Conservation (phyloP, 306 rosid species). For the Hippophae rhamnoides region DNA sequence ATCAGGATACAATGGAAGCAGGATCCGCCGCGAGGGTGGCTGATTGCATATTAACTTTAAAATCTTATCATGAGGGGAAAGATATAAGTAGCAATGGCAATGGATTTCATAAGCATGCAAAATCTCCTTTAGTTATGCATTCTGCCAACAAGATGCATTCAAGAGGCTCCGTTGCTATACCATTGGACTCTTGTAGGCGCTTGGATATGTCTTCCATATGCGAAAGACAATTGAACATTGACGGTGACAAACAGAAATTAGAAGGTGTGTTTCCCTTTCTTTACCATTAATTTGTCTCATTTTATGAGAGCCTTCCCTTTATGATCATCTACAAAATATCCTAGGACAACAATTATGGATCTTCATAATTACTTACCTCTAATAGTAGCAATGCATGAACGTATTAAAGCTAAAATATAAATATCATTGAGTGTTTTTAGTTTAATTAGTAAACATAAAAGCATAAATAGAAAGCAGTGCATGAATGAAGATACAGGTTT, state of each 20-base stretch:
- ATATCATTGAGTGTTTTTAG: too few relatives aligned
- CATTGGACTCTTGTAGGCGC: constrained; percentile 56
- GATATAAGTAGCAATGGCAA: constrained; percentile 30
- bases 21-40: constrained; percentile 69
- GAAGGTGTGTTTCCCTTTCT: constrained; percentile 48
- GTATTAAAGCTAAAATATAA: too few relatives aligned
- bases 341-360: not conserved
- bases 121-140: constrained; percentile 55
- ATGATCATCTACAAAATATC: not conserved
- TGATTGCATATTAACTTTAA: constrained; percentile 74
- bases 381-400: too few relatives aligned
- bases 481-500: too few relatives aligned
- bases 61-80: constrained; percentile 61
- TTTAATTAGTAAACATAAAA: too few relatives aligned
- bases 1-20: constrained; percentile 64
- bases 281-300: constrained; percentile 2
- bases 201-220: constrained; percentile 54
- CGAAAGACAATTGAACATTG: constrained; percentile 33
- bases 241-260: constrained; percentile 26
- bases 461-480: too few relatives aligned
- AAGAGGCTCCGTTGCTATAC: constrained; percentile 32
- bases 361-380: not conserved
- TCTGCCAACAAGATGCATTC: constrained; percentile 47
- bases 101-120: constrained; percentile 38
- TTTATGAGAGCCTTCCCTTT: constrained; percentile 6